phyloP scores from a whole-genome alignment of 2,329 filamentous ascomycete genomes.

The Pestalotiopsis sp. region DNA sequence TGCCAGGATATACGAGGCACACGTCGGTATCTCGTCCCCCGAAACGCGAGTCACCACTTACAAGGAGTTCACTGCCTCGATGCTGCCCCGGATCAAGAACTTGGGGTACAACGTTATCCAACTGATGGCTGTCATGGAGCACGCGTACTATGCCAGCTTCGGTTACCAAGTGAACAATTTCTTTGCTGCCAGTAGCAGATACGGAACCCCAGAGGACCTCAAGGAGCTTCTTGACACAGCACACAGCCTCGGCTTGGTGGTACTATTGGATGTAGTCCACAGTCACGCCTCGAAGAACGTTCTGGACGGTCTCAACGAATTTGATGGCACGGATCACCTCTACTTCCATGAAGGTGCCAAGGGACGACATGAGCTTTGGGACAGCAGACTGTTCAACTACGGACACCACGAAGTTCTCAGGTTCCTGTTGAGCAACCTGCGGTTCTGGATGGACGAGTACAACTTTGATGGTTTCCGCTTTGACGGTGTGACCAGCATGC shows the following conservation, averaged over 20 bases:
- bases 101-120: conserved; percentile 98
- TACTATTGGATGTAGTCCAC: conserved; percentile 94
- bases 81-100: conserved; percentile 86
- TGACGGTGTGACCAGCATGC: conserved; percentile 97
- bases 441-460: conserved; percentile 99
- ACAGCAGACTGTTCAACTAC: conserved; percentile 97
- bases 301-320: conserved; percentile 90
- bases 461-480: conserved; percentile 96
- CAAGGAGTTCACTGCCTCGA: conserved; percentile 93
- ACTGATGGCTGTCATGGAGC: conserved; percentile 98
- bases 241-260: conserved; percentile 85
- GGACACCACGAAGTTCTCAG: conserved; percentile 90
- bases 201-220: conserved; percentile 89
- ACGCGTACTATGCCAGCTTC: conserved; percentile 98
- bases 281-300: conserved; percentile 99
- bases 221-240: conserved; percentile 97
- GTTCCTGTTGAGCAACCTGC: conserved; percentile 93
- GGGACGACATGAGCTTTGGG: conserved; percentile 91
- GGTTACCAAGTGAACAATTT: conserved; percentile 99
- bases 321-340: conserved; percentile 91
- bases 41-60: conserved; percentile 89
- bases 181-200: conserved; percentile 95
- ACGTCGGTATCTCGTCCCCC: conserved; percentile 94
- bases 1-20: conserved; percentile 96
- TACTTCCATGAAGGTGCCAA: conserved; percentile 91